Percentiles rank a stretch among this genome's conserved stretches.
phyloP scores from a whole-genome alignment of 1,284 basidiomycete genomes.

The Uromyces viciae-fabae region DNA sequence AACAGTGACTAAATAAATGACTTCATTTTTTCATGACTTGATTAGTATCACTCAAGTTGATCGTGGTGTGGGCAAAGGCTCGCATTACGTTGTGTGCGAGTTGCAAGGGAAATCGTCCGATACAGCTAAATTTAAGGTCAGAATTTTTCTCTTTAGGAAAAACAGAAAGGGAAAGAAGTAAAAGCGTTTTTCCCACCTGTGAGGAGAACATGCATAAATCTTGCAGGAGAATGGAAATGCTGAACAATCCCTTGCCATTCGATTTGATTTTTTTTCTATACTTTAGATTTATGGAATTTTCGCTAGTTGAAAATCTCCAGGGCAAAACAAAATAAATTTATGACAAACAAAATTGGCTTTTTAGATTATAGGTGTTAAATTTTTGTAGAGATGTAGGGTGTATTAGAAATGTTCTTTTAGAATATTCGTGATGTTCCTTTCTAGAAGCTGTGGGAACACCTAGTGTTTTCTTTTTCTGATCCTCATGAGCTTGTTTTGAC shows the following conservation, averaged over 20 bases:
- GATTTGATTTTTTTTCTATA: background rate
- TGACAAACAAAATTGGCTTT: too few relatives aligned
- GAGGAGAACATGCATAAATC: background rate
- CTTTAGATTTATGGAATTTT: conserved; percentile 43
- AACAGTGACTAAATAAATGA: background rate
- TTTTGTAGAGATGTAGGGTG: too few relatives aligned
- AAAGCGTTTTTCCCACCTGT: background rate
- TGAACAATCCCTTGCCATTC: background rate
- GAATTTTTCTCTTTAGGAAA: background rate
- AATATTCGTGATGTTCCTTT: too few relatives aligned
- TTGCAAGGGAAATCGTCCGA: conserved; percentile 53
- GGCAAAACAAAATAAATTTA: background rate
- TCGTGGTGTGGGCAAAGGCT: conserved; percentile 67
- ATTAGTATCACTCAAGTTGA: conserved; percentile 61
- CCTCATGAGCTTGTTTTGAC: too few relatives aligned
- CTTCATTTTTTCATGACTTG: background rate
- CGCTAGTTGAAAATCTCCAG: background rate
- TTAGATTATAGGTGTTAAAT: too few relatives aligned
- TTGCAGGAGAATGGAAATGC: background rate
- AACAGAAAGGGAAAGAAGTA: too few relatives aligned
- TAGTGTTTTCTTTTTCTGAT: too few relatives aligned
- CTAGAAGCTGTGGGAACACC: too few relatives aligned
- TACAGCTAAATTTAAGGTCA: conserved; percentile 38
- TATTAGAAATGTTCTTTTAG: too few relatives aligned
- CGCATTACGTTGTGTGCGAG: conserved; percentile 79